A percentile compares a stretch with the other conserved stretches of the same genome.
phyloP scores from a whole-genome alignment of 768 basidiomycete species.

The Sporobolomyces roseus region DNA sequence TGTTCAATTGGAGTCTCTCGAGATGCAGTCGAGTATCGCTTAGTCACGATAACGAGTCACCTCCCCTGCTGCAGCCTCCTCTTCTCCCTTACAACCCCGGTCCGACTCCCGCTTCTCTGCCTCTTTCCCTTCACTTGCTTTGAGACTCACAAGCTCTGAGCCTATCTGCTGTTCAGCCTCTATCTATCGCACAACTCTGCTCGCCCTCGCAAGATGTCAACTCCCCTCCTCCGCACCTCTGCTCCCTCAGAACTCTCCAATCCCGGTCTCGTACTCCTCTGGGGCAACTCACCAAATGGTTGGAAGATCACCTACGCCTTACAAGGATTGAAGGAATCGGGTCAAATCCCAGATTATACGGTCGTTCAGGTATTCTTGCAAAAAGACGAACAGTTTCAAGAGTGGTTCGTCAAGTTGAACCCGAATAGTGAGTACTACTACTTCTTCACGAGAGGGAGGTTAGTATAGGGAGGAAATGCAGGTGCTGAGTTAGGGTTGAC shows the following conservation, averaged over 20 bases:
- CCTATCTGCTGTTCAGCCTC: too few relatives aligned
- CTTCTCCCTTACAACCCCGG: neutral
- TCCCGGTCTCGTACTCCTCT: constrained; percentile 23
- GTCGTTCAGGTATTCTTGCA: constrained; percentile 10
- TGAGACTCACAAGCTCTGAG: too few relatives aligned
- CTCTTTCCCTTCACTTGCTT: too few relatives aligned
- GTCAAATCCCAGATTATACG: constrained; percentile 23
- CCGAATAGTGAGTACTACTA: constrained; percentile 30
- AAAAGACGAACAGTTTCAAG: constrained; percentile 21
- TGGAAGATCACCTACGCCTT: constrained; percentile 24
- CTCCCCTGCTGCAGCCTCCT: too few relatives aligned
- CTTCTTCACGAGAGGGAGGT: too few relatives aligned
- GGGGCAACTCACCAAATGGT: constrained; percentile 22
- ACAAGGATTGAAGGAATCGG: constrained; percentile 31
- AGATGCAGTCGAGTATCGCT: too few relatives aligned
- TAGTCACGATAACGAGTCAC: too few relatives aligned
- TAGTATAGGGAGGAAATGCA: too few relatives aligned
- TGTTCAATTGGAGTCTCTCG: too few relatives aligned
- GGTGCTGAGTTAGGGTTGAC: too few relatives aligned
- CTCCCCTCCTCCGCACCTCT: constrained; percentile 9
- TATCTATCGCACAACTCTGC: too few relatives aligned
- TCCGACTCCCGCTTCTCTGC: neutral
- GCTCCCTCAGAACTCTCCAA: constrained; percentile 13
- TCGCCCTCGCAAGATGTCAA: neutral
- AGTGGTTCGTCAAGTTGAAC: constrained; percentile 27